Percentiles rank a stretch among this genome's conserved stretches.
These are phyloP conservation scores for Perilla frutescens DNA, from an alignment of 257 asterid genomes.

Conservation along the genomic window DNA sequence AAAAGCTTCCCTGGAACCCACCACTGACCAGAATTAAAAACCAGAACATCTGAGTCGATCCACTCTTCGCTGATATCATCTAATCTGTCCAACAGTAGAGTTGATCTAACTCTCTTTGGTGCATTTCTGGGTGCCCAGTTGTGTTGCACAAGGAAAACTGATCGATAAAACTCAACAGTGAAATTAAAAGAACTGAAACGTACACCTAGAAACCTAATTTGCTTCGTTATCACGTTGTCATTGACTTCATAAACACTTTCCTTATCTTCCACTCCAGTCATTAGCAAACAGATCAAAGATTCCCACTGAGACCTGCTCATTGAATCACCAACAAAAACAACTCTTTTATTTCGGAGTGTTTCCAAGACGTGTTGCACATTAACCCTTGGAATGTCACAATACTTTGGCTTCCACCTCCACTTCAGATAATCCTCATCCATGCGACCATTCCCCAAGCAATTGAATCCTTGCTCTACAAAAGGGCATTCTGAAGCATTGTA, in stretches of 20 bases:
- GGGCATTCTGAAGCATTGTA: slow-evolving; percentile 83
- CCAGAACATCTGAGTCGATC: slow-evolving; percentile 69
- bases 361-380: slow-evolving; percentile 49
- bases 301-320: slow-evolving; percentile 93
- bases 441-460: slow-evolving; percentile 75
- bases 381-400: slow-evolving; percentile 63
- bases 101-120: slow-evolving; percentile 67
- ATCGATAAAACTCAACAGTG: slow-evolving; percentile 70
- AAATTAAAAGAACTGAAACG: slow-evolving; percentile 71
- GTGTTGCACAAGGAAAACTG: slow-evolving; percentile 80
- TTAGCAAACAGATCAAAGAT: slow-evolving; percentile 75
- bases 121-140: slow-evolving; percentile 62
- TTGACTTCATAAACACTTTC: slow-evolving; percentile 69
- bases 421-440: slow-evolving; percentile 60
- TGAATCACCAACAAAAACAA: slow-evolving; percentile 84
- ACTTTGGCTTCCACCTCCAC: slow-evolving; percentile 86
- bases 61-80: slow-evolving; percentile 73
- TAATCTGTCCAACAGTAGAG: slow-evolving; percentile 61
- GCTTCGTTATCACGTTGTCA: slow-evolving; percentile 65
- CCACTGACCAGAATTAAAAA: slow-evolving; percentile 85
- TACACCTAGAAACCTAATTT: slow-evolving; percentile 68
- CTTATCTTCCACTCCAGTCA: slow-evolving; percentile 74
- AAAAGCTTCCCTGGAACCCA: slow-evolving; percentile 82
- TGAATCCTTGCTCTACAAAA: slow-evolving; percentile 74
- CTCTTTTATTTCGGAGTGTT: slow-evolving; percentile 55